Base-by-base conservation (phyloP, 2,329 filamentous ascomycete genomes). In the Alternaria sp. region DNA sequence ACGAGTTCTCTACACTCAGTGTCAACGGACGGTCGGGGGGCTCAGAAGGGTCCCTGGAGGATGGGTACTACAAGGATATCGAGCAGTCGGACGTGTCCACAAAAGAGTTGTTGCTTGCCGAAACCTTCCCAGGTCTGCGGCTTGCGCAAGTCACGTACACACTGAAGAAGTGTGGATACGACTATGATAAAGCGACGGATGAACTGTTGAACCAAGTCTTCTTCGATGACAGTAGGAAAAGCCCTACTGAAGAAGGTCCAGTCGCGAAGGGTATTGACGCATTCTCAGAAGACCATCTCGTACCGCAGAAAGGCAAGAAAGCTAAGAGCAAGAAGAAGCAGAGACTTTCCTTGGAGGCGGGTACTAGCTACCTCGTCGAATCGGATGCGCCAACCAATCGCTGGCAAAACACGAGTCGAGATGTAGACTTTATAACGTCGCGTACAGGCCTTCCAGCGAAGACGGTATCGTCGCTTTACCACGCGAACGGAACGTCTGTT, bases 171-270 rank as follows among this genome's bases (percentile, higher is more conserved):
- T 87, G 85, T 28, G 84, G 87, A 11, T 88, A 90, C 0, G 88
- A 93, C 68, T 87, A 92, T 43, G 87, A 89, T 61, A 84, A 85
- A 14, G 88, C 93, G 2, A 89, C 96, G 65, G 93, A 97, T 71
- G 89, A 93, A 62, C 83, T 98, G 12, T 85, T 97, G 30, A 96
- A 92, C 68, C 85, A 93, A 14, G 88, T 92, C 20, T 93, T 90
- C 73, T 89, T 97, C 5, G 88, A 93, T 61, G 88, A 93, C 60
- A 87, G 87, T 0, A 84, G 87, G 58, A 83, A 86, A 15, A 81
- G 80, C 41, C 81, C 84, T 4, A 81, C 78, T 3, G 77, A 79
- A 50, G 81, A 79, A 33, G 78, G 82, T 18, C 60, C 70, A 5
- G 73, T 82, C 6, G 76, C 83, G 2, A 95, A 92, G 75, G 92